Percentiles rank a stretch among this genome's conserved stretches.
phyloP scores from a whole-genome alignment of 371 early-diverging fungal genomes.

The Blastocladiella emersonii region DNA sequence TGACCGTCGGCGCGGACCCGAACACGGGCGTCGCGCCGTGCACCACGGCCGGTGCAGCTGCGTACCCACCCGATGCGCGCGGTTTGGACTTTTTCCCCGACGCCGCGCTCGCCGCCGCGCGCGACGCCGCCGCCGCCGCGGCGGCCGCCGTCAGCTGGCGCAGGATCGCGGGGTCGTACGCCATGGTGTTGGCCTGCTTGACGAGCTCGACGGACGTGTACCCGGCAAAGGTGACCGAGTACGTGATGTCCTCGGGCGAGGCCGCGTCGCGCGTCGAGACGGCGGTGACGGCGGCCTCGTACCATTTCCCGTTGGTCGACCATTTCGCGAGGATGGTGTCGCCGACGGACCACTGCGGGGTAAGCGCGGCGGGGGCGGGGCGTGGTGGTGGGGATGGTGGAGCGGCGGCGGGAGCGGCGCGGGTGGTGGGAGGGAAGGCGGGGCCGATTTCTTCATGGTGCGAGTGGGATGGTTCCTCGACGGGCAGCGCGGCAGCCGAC shows the following conservation, averaged over 20 bases:
- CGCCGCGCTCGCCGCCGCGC: background rate
- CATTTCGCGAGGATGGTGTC: conserved; percentile 21
- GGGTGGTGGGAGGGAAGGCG: background rate
- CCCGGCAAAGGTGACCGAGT: background rate
- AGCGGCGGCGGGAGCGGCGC: conserved; percentile 1
- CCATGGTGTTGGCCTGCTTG: background rate
- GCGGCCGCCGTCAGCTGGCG: background rate
- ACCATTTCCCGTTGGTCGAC: conserved; percentile 19
- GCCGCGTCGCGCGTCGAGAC: conserved; percentile 2
- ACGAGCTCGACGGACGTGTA: conserved; percentile 5
- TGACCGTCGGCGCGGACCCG: background rate
- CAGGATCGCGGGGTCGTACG: background rate
- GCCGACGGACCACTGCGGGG: conserved; percentile 13
- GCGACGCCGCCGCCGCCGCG: background rate
- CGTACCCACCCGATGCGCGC: too few species aligned
- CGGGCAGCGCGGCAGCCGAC: background rate
- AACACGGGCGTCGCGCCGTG: background rate
- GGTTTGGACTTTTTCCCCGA: background rate
- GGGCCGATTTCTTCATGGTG: too few species aligned
- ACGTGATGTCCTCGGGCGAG: background rate
- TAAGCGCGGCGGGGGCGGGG: background rate
- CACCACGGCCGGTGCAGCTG: too few species aligned
- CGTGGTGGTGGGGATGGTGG: background rate
- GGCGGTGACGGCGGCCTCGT: conserved; percentile 22
- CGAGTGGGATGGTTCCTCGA: background rate